These are phyloP conservation scores for Aspergillus ostianus DNA, from an alignment of 495 filamentous ascomycete genomes.

Conservation along the genomic window DNA sequence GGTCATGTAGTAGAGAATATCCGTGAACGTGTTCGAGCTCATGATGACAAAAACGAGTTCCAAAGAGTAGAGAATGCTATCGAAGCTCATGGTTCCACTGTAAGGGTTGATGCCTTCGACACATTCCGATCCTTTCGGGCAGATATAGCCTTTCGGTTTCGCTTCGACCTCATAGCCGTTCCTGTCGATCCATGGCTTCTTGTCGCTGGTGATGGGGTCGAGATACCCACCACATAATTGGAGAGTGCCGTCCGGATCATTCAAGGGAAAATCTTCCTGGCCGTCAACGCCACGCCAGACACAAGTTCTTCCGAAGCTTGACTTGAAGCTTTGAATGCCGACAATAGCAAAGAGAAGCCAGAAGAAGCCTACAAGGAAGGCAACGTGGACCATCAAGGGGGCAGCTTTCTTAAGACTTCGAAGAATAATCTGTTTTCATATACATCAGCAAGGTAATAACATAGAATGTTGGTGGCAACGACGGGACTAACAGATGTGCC, in stretches of 20 bases:
- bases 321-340: constrained; percentile 96
- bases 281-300: constrained; percentile 70
- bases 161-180: constrained; percentile 39
- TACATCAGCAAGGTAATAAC: constrained; percentile 12
- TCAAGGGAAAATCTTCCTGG: constrained; percentile 37
- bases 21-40: constrained; percentile 94
- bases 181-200: constrained; percentile 63
- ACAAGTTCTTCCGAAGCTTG: constrained; percentile 82
- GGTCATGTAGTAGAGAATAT: constrained; percentile 88
- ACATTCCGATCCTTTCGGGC: constrained; percentile 78
- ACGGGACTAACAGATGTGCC: constrained; percentile 69
- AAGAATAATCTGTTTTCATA: constrained; percentile 67
- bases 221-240: constrained; percentile 88
- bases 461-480: background rate
- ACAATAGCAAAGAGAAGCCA: constrained; percentile 98
- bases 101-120: constrained; percentile 77
- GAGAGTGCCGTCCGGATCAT: constrained; percentile 51
- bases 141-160: constrained; percentile 84
- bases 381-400: constrained; percentile 89
- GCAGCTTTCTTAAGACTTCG: constrained; percentile 94
- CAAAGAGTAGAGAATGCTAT: constrained; percentile 87
- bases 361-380: constrained; percentile 95
- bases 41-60: constrained; percentile 98
- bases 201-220: constrained; percentile 52
- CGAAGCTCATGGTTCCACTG: constrained; percentile 87